These are phyloP conservation scores for Hyaloscypha bicolor DNA, from an alignment of 495 filamentous ascomycete genomes.

Conservation along the genomic window DNA sequence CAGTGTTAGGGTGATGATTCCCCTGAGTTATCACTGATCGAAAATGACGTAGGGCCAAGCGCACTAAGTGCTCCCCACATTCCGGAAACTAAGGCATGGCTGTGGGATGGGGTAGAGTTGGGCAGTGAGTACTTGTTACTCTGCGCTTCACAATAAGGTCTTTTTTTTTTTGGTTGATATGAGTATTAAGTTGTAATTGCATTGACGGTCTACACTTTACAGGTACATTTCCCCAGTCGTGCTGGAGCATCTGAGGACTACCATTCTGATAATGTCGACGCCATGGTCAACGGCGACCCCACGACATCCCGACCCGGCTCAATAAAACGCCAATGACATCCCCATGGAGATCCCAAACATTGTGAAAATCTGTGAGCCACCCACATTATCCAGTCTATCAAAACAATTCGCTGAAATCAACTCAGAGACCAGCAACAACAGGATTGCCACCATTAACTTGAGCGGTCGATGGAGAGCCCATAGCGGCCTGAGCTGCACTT, in stretches of 20 bases:
- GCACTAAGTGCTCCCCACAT: background rate
- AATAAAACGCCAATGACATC: background rate
- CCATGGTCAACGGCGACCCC: background rate
- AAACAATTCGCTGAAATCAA: background rate
- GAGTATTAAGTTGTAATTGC: background rate
- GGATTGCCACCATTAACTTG: conserved; percentile 27
- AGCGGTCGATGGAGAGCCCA: conserved; percentile 23
- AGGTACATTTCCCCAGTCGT: background rate
- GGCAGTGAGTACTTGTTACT: too few species aligned
- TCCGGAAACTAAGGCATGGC: background rate
- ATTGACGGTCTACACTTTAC: background rate
- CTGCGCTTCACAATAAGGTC: background rate
- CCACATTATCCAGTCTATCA: background rate
- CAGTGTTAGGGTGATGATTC: background rate
- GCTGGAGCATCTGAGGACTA: background rate
- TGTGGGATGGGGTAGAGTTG: too few species aligned
- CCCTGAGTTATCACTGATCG: background rate
- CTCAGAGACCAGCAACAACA: conserved; percentile 26
- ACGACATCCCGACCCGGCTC: background rate
- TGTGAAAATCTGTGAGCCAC: background rate
- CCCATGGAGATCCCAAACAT: background rate
- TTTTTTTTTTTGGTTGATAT: background rate
- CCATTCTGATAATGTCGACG: background rate
- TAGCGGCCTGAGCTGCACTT: conserved; percentile 30
- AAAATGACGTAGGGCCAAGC: background rate